Evolutionary conservation across 2,329 filamentous ascomycete genomes (phyloP), one percentile per base, ranked within the genome.

Genomic region (Epichloe bromicola): DNA sequence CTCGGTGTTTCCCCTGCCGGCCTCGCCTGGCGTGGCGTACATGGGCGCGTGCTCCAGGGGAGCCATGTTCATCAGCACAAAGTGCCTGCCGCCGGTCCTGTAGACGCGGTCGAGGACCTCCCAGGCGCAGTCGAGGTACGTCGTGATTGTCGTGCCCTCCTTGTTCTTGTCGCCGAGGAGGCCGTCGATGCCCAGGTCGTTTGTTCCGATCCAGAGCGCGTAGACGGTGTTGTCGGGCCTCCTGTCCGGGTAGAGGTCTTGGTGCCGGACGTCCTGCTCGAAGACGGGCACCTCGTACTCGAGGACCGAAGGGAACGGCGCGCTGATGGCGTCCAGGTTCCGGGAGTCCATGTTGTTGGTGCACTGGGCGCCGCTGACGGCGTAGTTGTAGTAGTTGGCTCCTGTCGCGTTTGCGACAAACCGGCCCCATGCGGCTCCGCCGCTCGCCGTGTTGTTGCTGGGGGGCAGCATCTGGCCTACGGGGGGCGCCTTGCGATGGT

Each of bases 141-240:
- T 75, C 1, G 73, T 69, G 5, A 89, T 73, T 2, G 77, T 82
- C 23, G 79, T 80, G 12, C 74, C 76, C 0, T 68, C 58, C 4
- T 74, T 65, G 61, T 88, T 82, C 23, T 71, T 73, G 60, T 88
- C 83, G 4, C 75, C 79, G 34, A 90, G 63, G 60, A 89, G 84
- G 8, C 76, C 83, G 48, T 73, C 66, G 51, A 71, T 73, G 20
- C 86, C 85, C 10, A 91, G 70, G 60, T 93, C 86, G 61, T 91
- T 91, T 23, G 85, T 89, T 3, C 86, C 86, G 58, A 90, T 88
- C 84, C 84, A 90, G 48, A 90, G 75, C 1, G 80, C 74, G 60
- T 88, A 90, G 2, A 87, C 80, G 0, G 85, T 87, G 55, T 82
- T 80, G 33, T 76, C 66, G 2, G 74, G 58, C 2, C 70, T 72